Evolutionary conservation across 805 yeast species (phyloP).

Genomic region (Wickerhamomyces subpelliculosus): DNA sequence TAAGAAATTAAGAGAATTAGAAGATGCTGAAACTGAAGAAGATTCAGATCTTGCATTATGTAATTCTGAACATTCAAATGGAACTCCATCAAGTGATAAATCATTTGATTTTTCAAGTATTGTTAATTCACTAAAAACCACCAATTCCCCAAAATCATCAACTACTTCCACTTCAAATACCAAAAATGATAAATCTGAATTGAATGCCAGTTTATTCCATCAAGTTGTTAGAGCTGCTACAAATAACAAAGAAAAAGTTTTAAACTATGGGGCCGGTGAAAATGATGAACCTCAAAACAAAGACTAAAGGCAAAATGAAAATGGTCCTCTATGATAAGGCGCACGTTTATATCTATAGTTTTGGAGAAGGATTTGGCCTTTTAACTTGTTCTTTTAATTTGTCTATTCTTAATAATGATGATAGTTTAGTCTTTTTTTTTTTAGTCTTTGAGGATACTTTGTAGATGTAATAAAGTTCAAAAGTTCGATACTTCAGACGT

Average conservation of each 20-base stretch:
- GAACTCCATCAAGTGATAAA: too few relatives aligned
- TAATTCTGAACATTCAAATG: too few relatives aligned
- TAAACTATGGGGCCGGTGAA: constrained; percentile 1
- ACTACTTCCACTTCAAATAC: neutral
- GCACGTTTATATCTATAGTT: too few relatives aligned
- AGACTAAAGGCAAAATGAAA: too few relatives aligned
- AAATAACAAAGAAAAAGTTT: constrained; percentile 32
- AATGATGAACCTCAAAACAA: neutral
- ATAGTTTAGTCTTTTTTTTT: too few relatives aligned
- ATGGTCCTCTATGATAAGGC: too few relatives aligned
- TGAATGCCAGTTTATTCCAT: constrained; percentile 53
- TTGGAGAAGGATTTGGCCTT: too few relatives aligned
- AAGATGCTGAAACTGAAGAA: constrained; percentile 38
- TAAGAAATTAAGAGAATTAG: constrained; percentile 57
- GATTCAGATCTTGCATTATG: constrained; percentile 36
- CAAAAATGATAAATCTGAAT: constrained; percentile 8
- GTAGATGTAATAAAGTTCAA: too few relatives aligned
- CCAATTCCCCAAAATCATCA: neutral
- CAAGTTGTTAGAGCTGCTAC: constrained; percentile 67
- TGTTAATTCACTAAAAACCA: constrained; percentile 13
- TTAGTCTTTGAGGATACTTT: too few relatives aligned
- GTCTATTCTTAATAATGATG: too few relatives aligned
- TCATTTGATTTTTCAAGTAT: constrained; percentile 15
- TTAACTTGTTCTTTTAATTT: too few relatives aligned
- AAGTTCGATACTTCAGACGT: too few relatives aligned